These are phyloP conservation scores for Populus deltoides DNA, from an alignment of 345 rosid genomes.

Conservation along the genomic window DNA sequence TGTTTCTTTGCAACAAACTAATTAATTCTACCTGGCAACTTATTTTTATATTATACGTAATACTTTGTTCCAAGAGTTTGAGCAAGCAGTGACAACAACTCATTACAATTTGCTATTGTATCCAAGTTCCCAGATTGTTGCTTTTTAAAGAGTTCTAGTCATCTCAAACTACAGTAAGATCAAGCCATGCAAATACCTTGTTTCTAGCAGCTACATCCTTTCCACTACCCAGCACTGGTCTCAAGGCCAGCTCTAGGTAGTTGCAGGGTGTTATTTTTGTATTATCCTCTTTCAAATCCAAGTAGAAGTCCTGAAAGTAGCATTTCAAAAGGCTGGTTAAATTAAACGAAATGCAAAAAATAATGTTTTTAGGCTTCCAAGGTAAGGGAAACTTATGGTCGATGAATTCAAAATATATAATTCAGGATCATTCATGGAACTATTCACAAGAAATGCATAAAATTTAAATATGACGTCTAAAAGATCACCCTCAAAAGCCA, in stretches of 20 bases:
- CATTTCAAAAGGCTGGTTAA: too few species aligned
- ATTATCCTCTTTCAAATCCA: constrained; percentile 79
- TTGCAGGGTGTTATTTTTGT: constrained; percentile 84
- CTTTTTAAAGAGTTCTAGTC: background rate
- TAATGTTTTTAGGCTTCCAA: constrained; percentile 1
- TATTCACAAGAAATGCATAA: too few species aligned
- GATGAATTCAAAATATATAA: too few species aligned
- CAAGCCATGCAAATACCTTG: constrained; percentile 43
- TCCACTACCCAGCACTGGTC: constrained; percentile 74
- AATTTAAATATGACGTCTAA: background rate
- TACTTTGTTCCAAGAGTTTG: background rate
- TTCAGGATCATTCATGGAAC: too few species aligned
- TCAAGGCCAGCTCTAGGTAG: constrained; percentile 87
- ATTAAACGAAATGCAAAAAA: too few species aligned
- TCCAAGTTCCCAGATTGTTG: background rate
- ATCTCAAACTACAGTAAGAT: background rate
- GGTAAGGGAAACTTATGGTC: background rate
- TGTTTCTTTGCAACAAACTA: background rate
- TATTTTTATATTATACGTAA: background rate
- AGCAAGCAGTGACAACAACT: too few species aligned
- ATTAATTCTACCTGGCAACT: background rate
- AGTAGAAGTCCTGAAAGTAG: constrained; percentile 70
- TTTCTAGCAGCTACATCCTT: constrained; percentile 81
- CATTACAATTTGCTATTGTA: too few species aligned
- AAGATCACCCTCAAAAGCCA: constrained; percentile 88